Evolutionary conservation across 257 asterid species (phyloP), one percentile per base, ranked within the genome.

Genomic region (Perilla frutescens): DNA sequence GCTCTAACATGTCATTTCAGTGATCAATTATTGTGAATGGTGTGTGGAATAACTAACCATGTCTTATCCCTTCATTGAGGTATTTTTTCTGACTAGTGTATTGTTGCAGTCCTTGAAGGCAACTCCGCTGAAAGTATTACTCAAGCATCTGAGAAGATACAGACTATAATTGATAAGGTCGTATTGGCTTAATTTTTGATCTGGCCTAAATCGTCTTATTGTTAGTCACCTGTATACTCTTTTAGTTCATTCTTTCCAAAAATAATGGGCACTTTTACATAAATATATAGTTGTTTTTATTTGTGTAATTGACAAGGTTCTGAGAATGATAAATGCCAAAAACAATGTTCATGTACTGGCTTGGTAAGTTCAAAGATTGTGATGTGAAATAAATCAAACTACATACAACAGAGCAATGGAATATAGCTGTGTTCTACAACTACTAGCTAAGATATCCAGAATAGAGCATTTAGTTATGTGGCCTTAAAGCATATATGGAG

Each of bases 51-150:
- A 71, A 12, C 57, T 64, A 47, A 59, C 55, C 60, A 55, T 53
- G 62, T 68, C 47, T n/a, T 59, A 31, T 73, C 55, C 54, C 11
- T 20, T 57, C 14, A 47, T 55, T 40, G 74, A 47, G 45, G 55
- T 43, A 53, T 32, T 68, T 70, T 65, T 68, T 26, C 58, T 69
- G 73, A 68, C 55, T 47, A 66, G 60, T 73, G 50, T 72, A 78
- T 76, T 69, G 40, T 80, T 83, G 84, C 92, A 94, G 97, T 76
- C 73, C 84, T 91, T 62, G 91, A 94, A 86, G 96, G 99, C 62
- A 76, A 13, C 84, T 90, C 92, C 58, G 80, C 87, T 78, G 97
- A 88, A 85, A 84, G 86, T 84, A 87, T 94, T 54, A 68, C 86
- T 57, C 84, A 60, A 81, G 99, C 96, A 71, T 83, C 96, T 32